Evolutionary conservation across 371 early-diverging fungal genomes (phyloP), one percentile per base, ranked within the genome.

Genomic region (Mucor mucedo): DNA sequence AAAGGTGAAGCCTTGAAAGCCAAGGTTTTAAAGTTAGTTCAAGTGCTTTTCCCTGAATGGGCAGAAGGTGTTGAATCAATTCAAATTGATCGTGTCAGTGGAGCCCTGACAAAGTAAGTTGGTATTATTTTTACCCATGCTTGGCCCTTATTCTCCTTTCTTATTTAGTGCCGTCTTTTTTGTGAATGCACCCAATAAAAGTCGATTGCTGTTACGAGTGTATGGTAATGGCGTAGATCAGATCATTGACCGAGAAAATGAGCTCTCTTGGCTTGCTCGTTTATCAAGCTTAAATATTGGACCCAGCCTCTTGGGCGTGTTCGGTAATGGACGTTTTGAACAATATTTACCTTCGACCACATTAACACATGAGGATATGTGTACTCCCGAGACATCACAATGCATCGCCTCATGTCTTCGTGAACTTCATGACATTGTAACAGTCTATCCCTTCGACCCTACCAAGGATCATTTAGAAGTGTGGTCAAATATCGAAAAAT

Each of bases 241-340:
- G 54, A 73, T 95, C 27, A 77, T 95, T 55, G 84, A 87, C 45
- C 86, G 96, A 49, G 85, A 89, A 38, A 85, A 88, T 42, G 96
- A 96, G 67, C 77, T 96, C 29, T 80, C 81, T 32, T 94, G 93
- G 92, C 76, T 95, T 30, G 73, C 78, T 48, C 85, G 89, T 40
- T 68, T 96, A 33, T 90, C 93, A 5, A 69, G 74, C 2, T 63
- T 78, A 54, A 88, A 88, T 0, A 84, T 92, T 38, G 94, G 95
- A 2, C 92, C 96, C 2, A 78, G 77, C 14, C 68, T 96, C n/a
- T 73, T 93, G 13, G 93, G 88, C 0, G 84, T 87, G 6, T 96
- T 95, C 68, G 84, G 82, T 29, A 96, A 96, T 63, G 96, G 96
- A 9, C 85, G 96, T 9, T 82, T 96, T 50, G 96, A 96, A 64